Conservation (phyloP, 768 basidiomycete species). For the Calocera cornea region DNA sequence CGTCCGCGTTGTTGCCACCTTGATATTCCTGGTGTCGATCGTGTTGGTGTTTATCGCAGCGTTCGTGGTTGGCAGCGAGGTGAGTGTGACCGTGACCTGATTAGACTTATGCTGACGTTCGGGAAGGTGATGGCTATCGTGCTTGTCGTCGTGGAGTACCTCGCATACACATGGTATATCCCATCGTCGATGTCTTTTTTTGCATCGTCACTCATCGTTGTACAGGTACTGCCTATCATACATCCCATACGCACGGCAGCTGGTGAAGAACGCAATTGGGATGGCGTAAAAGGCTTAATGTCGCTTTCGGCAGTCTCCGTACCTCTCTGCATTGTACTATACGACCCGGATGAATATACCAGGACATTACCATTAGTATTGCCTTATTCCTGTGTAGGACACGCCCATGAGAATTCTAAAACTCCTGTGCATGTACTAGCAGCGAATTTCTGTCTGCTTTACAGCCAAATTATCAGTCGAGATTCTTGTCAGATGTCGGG, state of each 20-base stretch:
- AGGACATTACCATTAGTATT: neutral
- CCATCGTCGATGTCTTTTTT: neutral
- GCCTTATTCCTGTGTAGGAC: neutral
- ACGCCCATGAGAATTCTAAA: too few species aligned
- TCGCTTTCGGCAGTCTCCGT: neutral
- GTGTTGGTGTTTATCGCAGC: conserved; percentile 74
- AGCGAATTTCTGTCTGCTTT: neutral
- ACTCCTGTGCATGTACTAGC: too few species aligned
- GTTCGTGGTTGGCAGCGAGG: conserved; percentile 52
- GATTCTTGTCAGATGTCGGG: too few species aligned
- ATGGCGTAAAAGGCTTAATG: neutral
- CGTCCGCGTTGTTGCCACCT: conserved; percentile 66
- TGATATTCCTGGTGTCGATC: conserved; percentile 66
- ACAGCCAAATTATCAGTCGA: neutral
- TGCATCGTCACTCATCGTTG: neutral
- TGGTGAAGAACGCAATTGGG: conserved; percentile 1
- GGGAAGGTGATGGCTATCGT: conserved; percentile 32
- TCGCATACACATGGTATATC: conserved; percentile 87
- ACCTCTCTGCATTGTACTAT: neutral
- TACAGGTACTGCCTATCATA: conserved; percentile 36
- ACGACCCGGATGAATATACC: neutral
- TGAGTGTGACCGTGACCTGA: conserved; percentile 30
- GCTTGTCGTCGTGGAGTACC: conserved; percentile 81
- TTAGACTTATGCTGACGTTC: neutral
- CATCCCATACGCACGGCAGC: conserved; percentile 71